Base-by-base conservation (phyloP, 1,284 basidiomycete species). In the Cryptococcus wingfieldii region DNA sequence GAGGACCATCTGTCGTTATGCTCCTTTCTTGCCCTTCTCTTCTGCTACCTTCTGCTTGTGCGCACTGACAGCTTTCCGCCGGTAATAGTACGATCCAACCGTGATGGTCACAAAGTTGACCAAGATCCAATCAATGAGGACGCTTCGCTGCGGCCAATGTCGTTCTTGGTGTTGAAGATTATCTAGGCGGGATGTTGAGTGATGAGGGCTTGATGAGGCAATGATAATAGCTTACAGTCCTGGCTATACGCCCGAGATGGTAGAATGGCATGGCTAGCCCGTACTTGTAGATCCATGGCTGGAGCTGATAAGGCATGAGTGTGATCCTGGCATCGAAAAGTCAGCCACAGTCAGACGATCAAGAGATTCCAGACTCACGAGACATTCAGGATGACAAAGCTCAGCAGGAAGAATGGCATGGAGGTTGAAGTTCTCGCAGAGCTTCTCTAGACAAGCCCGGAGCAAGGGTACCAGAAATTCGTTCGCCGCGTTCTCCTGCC, bases 231-330 rank as follows among this genome's bases (percentile, higher is more conserved):
- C 41, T 42, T 42, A 19, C 41, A 10, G 83, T 80, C 18, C 88
- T 79, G 28, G 85, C 81, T 2, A 83, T 81, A 25, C 66, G 51
- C 2, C 82, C 81, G 34, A 86, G 77, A 62, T 88, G 86, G 76
- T 86, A 88, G 73, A 89, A 88, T 0, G 88, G 88, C 67, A 80
- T 80, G 0, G 82, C 86, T 56, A 84, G 62, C 28, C 69, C 68
- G 55, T 76, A 76, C 50, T 79, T 79, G 76, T 80, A 90, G 56
- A 90, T 73, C 51, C 72, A 74, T 0, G 87, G 86, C n/a, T 88
- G 80, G 1, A 87, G 78, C 55, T 85, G 82, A 53, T 87, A 82
- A 0, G 88, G 88, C 51, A 83, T 58, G 0, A 74, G 64, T 19
- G 78, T 81, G 31, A 86, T 83, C 55, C 31, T 31, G 31, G 19